Evolutionary conservation across 106 monocot species (phyloP), one percentile per base, ranked within the genome.

Genomic region (Gastrodia elata): DNA sequence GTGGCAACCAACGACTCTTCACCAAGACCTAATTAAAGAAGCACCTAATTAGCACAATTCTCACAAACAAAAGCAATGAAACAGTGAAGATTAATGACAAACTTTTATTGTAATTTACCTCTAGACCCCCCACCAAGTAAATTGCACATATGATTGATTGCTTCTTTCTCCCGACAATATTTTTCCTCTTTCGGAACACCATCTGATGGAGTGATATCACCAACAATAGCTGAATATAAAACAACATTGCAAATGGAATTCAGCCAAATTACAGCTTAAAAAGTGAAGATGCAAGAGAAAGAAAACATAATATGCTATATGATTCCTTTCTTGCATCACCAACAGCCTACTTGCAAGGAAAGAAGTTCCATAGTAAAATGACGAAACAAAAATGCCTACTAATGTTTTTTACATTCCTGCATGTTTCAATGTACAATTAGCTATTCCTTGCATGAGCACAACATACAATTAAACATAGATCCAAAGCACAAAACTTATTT

Each of bases 191-290:
- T 98, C 1, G 97, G 84, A 3, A 93, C 88, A 46, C 91, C 88
- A 64, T 98, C 97, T 35, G 78, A 82, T 24, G 97, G 97, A 33
- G 97, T 91, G 25, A 98, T 98, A 74, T 98, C 97, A 64, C 93
- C 97, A 39, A 98, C 93, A 77, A 98, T 98, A 44, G 97, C 93
- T 98, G 75, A 25, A 20, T 33, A 57, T n/a, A 87, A 40, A 11
- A 78, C 26, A 38, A 26, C 38, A 65, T 70, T 38, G 38, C 11
- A 44, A 38, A 22, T 46, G 16, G 57, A 28, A 67, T 35, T 35
- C 7, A 40, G 69, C 39, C 5, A 2, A 69, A 69, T 40, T 39
- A 6, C 11, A 40, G 22, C 69, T 39, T 10, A 69, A 69, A n/a
- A 69, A 69, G 2, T 40, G 10, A 9, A 18, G 40, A 34, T 61